Evolutionary conservation across 441 rosid genomes (phyloP).

Genomic region (Metrosideros polymorpha): DNA sequence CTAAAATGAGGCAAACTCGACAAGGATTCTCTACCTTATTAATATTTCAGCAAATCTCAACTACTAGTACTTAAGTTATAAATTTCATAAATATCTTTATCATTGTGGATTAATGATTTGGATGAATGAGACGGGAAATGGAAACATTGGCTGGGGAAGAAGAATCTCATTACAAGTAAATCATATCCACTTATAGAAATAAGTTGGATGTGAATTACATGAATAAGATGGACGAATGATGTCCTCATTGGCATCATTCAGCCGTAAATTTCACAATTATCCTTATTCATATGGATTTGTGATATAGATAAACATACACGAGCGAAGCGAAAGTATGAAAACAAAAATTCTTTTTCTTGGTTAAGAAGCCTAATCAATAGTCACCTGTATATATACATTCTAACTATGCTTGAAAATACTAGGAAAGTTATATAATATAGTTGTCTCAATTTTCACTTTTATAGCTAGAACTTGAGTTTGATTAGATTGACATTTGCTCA

Average conservation of each 20-base stretch:
- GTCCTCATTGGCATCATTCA: neutral
- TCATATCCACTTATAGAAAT: neutral
- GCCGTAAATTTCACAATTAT: neutral
- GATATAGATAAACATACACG: neutral
- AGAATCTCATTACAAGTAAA: too few species aligned
- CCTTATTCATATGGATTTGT: neutral
- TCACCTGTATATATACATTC: neutral
- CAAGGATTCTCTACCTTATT: neutral
- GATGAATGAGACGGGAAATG: neutral
- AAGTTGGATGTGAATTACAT: neutral
- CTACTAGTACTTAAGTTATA: neutral
- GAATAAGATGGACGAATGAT: neutral
- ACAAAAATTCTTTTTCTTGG: neutral
- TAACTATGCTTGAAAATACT: neutral
- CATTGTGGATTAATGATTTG: neutral
- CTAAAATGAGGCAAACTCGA: neutral
- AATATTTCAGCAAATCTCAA: neutral
- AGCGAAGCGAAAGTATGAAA: neutral
- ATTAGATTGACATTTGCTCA: neutral
- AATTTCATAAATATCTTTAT: neutral
- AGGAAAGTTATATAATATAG: neutral
- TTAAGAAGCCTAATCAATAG: neutral
- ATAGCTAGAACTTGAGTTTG: neutral
- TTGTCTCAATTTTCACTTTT: neutral
- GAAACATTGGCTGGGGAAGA: accelerated